Evolutionary conservation across 2,329 filamentous ascomycete species (phyloP), one percentile per base, ranked within the genome.

Genomic region (Metarhizium sp.): DNA sequence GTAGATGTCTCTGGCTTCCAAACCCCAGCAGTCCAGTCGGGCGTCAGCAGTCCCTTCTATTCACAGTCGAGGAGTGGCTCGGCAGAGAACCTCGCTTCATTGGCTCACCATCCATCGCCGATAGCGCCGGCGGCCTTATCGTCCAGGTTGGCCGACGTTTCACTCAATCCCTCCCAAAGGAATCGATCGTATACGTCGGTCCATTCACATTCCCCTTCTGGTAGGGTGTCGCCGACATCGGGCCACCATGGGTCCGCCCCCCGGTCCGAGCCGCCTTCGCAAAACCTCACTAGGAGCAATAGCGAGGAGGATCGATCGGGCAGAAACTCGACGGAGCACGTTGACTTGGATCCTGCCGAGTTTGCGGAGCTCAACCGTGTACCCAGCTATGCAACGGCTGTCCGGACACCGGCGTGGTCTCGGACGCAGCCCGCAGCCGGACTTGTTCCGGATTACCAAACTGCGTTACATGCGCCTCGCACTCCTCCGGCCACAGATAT

Each of bases 1-100:
- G 80, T 96, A 56, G 90, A 96, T 63, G 79, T 83, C 8, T 84
- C 79, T 53, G 90, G 89, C n/a, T 88, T 92, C 67, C 86, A 91
- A 69, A 92, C 88, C 0, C 88, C 90, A 1, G 84, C 79, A 1
- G 75, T 82, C 40, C 80, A 77, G 73, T 86, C 88, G 54, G 85
- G 86, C n/a, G 79, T 90, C 56, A 90, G 82, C 67, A 96, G 90
- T 40, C 94, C 94, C 0, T 86, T 90, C 62, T 85, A 84, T 63
- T 79, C 77, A 7, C 81, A 83, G 52, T 86, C 88, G 54, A 84
- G 90, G 55, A 81, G 86, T 50, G 86, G 87, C 6, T 97, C 92
- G 0, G 75, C 79, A 10, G 94, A 97, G 63, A 92, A 96, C 65
- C 75, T 97, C 51, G 50, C 81, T 78, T 4, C 73, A 84, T 66